Evolutionary conservation across 1,284 basidiomycete species (phyloP), one percentile per base, ranked within the genome.

Genomic region (Ustilago xerochloae): DNA sequence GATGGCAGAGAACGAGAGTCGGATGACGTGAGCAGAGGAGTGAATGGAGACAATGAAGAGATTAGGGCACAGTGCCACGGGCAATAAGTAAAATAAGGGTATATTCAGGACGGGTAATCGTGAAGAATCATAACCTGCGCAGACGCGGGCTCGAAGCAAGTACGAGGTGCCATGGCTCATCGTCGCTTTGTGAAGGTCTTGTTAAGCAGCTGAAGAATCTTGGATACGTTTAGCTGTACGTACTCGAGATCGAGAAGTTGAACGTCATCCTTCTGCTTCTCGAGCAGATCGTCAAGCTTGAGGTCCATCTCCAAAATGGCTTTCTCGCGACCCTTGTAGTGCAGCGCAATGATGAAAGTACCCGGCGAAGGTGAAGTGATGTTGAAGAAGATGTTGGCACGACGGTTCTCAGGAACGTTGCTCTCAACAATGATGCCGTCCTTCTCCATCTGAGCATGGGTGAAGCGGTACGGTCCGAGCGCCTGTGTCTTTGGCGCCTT

Each of bases 261-360:
- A 79, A 97, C 94, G 86, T 95, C 95, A 86, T 99, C 95, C 87
- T 97, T 97, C 91, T 98, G 96, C 93, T 97, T 85, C 86, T 99
- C 95, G 80, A 99, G 87, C 75, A 99, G 86, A 86, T 99, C 97
- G 86, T 99, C 97, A 81, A 99, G 97, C 87, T 98, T 99, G 67
- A 99, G 88, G 86, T 99, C 97, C 95, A 99, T 99, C 88, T 99
- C 97, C 47, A 99, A 88, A 78, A 99, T 98, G 18, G 97, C 94
- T 87, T 97, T 97, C 82, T 98, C 95, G n/a, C 97, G 89, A 10
- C 95, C 95, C 86, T 97, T 97, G 88, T 98, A 99, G 86, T 98
- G 95, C 55, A 99, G 87, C 8, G 96, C 95, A 77, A 99, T 99
- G 84, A 99, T 94, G 85, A 98, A 99, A 10, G 97, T 97, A 41